Conservation (phyloP, 2,329 filamentous ascomycete species). For the Microthyrium microscopicum region DNA sequence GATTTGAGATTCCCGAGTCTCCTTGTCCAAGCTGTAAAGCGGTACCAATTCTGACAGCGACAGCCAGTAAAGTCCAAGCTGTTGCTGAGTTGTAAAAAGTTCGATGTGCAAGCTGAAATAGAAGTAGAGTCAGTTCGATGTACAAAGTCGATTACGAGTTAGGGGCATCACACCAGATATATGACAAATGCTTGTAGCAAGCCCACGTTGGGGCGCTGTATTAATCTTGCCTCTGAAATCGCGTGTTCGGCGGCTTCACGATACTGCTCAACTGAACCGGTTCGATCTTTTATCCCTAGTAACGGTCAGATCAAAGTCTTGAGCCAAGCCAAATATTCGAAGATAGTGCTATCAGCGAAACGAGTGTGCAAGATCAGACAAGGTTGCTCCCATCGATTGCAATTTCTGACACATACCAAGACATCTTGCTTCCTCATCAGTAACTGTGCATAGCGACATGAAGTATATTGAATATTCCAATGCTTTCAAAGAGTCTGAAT, state of each 20-base stretch:
- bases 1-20: background rate
- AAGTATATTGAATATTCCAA: background rate
- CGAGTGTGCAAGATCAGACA: too few species aligned
- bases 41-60: constrained; percentile 9
- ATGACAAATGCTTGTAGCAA: constrained; percentile 8
- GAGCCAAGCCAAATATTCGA: too few species aligned
- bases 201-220: constrained; percentile 7
- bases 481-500: background rate
- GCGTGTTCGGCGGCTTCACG: background rate
- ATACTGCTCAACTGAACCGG: background rate
- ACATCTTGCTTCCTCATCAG: background rate
- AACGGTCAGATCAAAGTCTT: too few species aligned
- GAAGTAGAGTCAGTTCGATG: background rate
- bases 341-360: too few species aligned
- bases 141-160: background rate
- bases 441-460: background rate
- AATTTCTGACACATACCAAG: background rate
- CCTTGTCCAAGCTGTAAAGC: constrained; percentile 7
- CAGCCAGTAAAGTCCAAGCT: constrained; percentile 9
- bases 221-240: constrained; percentile 6
- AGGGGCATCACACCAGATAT: constrained; percentile 8
- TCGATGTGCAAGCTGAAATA: constrained; percentile 7
- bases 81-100: constrained; percentile 7
- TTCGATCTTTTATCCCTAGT: too few species aligned
- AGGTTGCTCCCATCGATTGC: too few species aligned